Conservation (phyloP, 2,329 filamentous ascomycete species). For the Trichophyton rubrum region DNA sequence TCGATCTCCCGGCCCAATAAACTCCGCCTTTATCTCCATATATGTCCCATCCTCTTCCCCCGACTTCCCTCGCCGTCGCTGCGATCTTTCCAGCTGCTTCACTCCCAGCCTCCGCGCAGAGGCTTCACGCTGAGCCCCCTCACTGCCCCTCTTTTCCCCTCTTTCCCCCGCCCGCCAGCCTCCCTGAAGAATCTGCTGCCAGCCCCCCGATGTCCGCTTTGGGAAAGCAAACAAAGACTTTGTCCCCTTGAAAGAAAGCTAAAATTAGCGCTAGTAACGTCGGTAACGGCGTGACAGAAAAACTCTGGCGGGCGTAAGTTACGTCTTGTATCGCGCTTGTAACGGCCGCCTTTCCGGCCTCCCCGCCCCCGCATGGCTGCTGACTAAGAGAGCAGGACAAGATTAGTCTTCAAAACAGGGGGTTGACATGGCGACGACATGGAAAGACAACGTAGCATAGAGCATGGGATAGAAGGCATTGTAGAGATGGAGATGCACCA, state of each 20-base stretch:
- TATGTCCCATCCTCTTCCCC: background rate
- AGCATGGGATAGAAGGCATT: background rate
- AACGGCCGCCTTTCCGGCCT: background rate
- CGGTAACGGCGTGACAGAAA: background rate
- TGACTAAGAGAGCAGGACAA: background rate
- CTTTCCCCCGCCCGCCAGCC: background rate
- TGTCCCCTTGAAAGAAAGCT: background rate
- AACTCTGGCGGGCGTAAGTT: background rate
- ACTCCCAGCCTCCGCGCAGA: background rate
- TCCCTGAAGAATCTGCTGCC: background rate
- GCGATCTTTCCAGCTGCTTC: background rate
- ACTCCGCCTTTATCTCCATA: background rate
- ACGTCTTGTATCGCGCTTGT: background rate
- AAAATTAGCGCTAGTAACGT: background rate
- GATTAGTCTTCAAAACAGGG: background rate
- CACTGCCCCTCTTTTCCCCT: background rate
- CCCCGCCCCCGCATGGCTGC: background rate
- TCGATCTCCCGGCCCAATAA: background rate
- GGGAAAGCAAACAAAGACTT: conserved; percentile 2
- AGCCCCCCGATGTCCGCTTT: background rate
- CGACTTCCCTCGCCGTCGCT: background rate
- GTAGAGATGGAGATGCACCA: background rate
- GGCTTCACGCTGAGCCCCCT: background rate
- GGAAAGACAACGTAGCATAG: background rate
- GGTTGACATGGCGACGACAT: background rate